Base-by-base conservation (phyloP, 164 flowering plant genomes). In the Tetracentron sinense region DNA sequence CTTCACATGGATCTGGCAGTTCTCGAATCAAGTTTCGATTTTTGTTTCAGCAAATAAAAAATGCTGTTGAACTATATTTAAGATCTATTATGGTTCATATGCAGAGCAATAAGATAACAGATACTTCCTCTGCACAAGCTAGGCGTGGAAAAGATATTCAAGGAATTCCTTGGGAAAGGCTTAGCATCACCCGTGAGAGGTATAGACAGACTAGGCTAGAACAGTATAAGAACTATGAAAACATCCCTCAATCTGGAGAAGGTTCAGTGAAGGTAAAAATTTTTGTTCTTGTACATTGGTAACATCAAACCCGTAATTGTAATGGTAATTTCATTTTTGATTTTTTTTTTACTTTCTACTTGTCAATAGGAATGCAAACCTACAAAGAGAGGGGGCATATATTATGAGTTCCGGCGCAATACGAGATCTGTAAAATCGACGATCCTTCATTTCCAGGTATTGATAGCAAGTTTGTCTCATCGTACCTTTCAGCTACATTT, bases 151-250 rank as follows among this genome's bases (percentile, higher is more conserved):
- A 75, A 63, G 97, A 90, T 69, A 86, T 90, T 51, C 96, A 90
- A 70, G 96, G 96, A 29, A 90, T 90, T 54, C 96, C 96, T 22
- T 90, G 96, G 96, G 90, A 88, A 12, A 79, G 90, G 54, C 77
- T 88, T 57, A 86, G 80, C 70, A 79, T 88, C 47, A 77, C 89
- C n/a, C 64, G 97, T 29, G 89, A 88, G 49, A 81, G 77, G 64
- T 90, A 90, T 62, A 77, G 97, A 63, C 81, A 81, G 62, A 90
- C 89, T 56, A 79, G 97, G 69, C 58, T 90, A 67, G 92, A 90
- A 48, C 95, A 88, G 62, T 90, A 90, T 75, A 88, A 88, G 74
- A 90, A 90, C 72, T 88, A 90, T 75, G 97, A 86, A 61, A 90
- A 88, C 55, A 62, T 88, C 42, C 95, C 87, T 29, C 77, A 76